Conservation (phyloP, 495 filamentous ascomycete species). For the Lophiostoma macrostomum region DNA sequence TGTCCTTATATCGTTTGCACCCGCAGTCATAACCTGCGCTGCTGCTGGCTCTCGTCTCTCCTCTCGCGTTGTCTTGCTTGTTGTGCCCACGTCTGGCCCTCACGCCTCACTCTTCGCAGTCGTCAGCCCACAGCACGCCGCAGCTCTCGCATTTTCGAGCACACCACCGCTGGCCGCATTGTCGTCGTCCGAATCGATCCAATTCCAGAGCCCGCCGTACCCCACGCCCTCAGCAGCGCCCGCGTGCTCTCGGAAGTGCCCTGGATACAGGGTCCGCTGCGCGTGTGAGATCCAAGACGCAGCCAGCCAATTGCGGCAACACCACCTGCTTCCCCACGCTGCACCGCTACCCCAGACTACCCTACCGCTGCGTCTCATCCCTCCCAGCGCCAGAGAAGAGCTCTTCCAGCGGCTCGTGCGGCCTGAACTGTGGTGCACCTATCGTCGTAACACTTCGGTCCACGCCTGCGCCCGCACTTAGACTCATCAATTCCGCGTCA, state of each 20-base stretch:
- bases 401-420: conserved; percentile 1
- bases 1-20: conserved; percentile 12
- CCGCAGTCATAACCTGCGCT: background rate
- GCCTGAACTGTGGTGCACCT: conserved; percentile 7
- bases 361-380: background rate
- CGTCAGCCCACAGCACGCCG: conserved; percentile 1
- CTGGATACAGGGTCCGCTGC: conserved; percentile 13
- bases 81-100: background rate
- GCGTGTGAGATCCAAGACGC: conserved; percentile 7
- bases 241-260: conserved; percentile 14
- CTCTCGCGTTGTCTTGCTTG: background rate
- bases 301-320: conserved; percentile 23
- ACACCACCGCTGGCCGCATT: background rate
- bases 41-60: background rate
- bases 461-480: conserved; percentile 1
- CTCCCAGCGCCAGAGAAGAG: background rate
- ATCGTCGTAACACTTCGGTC: conserved; percentile 21
- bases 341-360: conserved; percentile 31
- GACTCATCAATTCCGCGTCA: background rate
- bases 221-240: conserved; percentile 12
- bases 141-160: conserved; percentile 7
- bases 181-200: background rate
- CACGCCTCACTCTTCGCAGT: background rate
- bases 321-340: conserved; percentile 23
- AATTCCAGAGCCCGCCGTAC: conserved; percentile 1